Evolutionary conservation across 768 basidiomycete species (phyloP).

Genomic region (Galerina marginata): DNA sequence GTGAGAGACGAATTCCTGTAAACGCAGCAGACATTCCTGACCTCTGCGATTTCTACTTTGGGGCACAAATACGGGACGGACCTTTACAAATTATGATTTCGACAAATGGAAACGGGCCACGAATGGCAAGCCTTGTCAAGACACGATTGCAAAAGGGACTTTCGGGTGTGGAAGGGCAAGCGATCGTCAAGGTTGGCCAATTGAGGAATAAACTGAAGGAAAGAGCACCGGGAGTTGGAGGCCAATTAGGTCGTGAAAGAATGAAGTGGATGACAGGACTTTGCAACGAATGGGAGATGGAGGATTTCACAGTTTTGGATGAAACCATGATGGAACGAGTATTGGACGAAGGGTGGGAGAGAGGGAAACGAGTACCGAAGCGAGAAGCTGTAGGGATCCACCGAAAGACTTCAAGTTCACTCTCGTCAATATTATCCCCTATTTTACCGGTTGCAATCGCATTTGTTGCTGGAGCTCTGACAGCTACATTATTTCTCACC

Average conservation of each 20-base stretch:
- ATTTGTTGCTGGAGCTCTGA: constrained; percentile 25
- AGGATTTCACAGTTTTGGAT: constrained; percentile 76
- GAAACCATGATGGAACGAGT: constrained; percentile 66
- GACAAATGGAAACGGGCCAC: constrained; percentile 92
- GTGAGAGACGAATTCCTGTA: constrained; percentile 76
- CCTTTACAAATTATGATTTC: constrained; percentile 96
- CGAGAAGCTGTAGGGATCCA: constrained; percentile 46
- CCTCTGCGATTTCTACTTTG: constrained; percentile 98
- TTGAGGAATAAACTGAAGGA: constrained; percentile 76
- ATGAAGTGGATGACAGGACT: constrained; percentile 94
- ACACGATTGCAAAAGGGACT: constrained; percentile 69
- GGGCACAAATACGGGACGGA: constrained; percentile 88
- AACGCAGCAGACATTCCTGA: constrained; percentile 98
- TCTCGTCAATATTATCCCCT: constrained; percentile 2
- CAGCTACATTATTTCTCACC: constrained; percentile 14
- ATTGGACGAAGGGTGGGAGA: constrained; percentile 89
- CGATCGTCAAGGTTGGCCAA: constrained; percentile 80
- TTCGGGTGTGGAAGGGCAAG: constrained; percentile 73
- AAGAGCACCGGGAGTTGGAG: constrained; percentile 84
- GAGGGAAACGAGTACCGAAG: constrained; percentile 38
- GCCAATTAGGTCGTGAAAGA: constrained; percentile 72
- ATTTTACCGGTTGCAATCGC: constrained; percentile 19
- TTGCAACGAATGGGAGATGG: constrained; percentile 86
- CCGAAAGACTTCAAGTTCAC: neutral
- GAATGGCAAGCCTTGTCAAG: constrained; percentile 85